A percentile compares a stretch with the other conserved stretches of the same genome.
phyloP scores from a whole-genome alignment of 2,329 filamentous ascomycete genomes.

The Lecanicillium sp. region DNA sequence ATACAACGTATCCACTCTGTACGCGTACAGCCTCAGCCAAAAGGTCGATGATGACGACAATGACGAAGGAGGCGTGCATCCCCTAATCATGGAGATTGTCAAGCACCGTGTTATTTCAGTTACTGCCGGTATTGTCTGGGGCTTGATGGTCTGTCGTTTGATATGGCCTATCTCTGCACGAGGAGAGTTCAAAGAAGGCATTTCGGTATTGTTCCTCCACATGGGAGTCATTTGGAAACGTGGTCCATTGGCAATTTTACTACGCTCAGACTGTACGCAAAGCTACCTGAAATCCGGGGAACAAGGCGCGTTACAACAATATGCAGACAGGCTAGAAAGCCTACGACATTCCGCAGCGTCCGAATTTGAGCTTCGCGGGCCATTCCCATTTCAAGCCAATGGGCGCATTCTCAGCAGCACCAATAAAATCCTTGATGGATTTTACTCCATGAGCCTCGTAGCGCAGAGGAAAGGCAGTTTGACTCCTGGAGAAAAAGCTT shows the following conservation, averaged over 20 bases:
- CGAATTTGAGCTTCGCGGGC: conserved; percentile 76
- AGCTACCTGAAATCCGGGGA: conserved; percentile 79
- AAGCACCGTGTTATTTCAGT: conserved; percentile 78
- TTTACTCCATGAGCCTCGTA: conserved; percentile 87
- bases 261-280: conserved; percentile 45
- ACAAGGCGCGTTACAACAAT: conserved; percentile 73
- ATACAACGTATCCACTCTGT: conserved; percentile 86
- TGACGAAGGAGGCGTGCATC: conserved; percentile 73
- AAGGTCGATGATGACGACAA: conserved; percentile 67
- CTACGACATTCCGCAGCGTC: conserved; percentile 61
- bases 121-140: conserved; percentile 76
- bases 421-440: conserved; percentile 74
- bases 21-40: conserved; percentile 77
- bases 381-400: conserved; percentile 66
- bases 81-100: conserved; percentile 75
- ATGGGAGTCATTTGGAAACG: conserved; percentile 92
- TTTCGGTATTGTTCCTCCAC: conserved; percentile 77
- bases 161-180: conserved; percentile 88
- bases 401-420: conserved; percentile 67
- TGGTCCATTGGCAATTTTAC: conserved; percentile 71
- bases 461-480: conserved; percentile 69
- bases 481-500: conserved; percentile 66
- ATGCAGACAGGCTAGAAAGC: conserved; percentile 59
- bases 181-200: conserved; percentile 73
- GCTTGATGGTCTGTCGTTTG: conserved; percentile 73